Evolutionary conservation across 2,329 filamentous ascomycete genomes (phyloP).

Genomic region (Cercospora sp.): DNA sequence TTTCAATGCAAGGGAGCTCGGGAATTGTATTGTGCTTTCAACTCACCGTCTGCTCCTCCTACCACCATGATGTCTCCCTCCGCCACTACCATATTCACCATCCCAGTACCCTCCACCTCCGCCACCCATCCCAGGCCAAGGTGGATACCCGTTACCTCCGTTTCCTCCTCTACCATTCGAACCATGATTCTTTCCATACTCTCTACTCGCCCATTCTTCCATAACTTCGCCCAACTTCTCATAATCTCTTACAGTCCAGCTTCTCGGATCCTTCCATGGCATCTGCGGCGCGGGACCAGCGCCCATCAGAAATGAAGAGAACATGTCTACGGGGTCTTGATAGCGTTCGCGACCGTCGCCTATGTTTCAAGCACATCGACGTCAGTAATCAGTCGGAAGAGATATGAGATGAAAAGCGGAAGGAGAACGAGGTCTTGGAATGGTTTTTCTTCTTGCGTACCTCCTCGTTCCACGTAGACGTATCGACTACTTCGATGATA

Average conservation of each 20-base stretch:
- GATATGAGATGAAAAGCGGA: no score
- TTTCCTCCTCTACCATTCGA: conserved; percentile 1
- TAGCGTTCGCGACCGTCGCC: conserved; percentile 29
- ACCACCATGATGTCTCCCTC: background rate
- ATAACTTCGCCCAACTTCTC: conserved; percentile 32
- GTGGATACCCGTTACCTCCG: conserved; percentile 11
- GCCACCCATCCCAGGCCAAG: conserved; percentile 7
- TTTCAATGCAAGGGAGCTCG: no score
- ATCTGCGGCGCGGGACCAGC: conserved; percentile 13
- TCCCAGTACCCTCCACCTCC: conserved; percentile 16
- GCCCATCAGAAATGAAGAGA: conserved; percentile 23
- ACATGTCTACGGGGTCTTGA: conserved; percentile 30
- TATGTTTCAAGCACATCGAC: no score
- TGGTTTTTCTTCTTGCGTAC: no score
- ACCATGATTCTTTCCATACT: conserved; percentile 18
- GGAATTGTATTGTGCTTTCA: no score
- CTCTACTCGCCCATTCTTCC: conserved; percentile 25
- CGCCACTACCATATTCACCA: conserved; percentile 6
- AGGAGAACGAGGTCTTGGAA: no score
- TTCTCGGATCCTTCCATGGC: conserved; percentile 23
- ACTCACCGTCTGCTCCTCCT: conserved; percentile 9
- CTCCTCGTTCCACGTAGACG: conserved; percentile 32
- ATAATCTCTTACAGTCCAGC: conserved; percentile 33
- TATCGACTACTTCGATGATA: conserved; percentile 27
- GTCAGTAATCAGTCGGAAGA: no score